Base-by-base conservation (phyloP, 768 basidiomycete species). In the Tremella yokohamensis region DNA sequence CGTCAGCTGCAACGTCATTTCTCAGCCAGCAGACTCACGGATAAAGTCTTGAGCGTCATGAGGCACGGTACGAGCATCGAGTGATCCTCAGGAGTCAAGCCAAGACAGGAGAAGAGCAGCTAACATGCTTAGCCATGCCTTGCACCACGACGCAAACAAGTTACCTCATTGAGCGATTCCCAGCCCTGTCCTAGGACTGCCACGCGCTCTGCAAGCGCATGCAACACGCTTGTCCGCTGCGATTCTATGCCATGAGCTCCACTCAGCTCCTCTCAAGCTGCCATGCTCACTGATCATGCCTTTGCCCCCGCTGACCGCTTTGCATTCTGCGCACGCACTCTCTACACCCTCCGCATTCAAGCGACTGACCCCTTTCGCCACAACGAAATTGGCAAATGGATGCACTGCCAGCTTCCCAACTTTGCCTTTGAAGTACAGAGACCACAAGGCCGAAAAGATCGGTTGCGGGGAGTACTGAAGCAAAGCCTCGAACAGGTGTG, bases 351-450 rank as follows among this genome's bases (percentile, higher is more conserved):
- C 76, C 16, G 76, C 79, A n/a, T 82, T 79, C 12, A 85, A 73
- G 47, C 89, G 80, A 50, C 84, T 83, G 24, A 93, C 63, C 0
- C 86, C 88, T 73, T 85, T 87, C 0, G 92, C 87, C 3, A 92
- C 80, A 19, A 97, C 92, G 67, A 91, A 99, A 71, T 98, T 99
- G 12, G 89, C 91, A 1, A 93, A 88, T 2, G 93, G 90, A 75
- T 99, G 94, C 18, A 82, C 79, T 16, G 87, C 85, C 25, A 96
- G 79, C 56, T 86, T 83, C 2, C 81, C 76, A 38, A 96, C 79
- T 61, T 85, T 77, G n/a, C 84, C 84, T 44, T 78, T 75, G 72
- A 98, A 87, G 77, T 96, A 93, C 0, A 82, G 81, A 2, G 77
- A 68, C 94, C 94, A 98, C 4, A 96, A 69, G 0, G 80, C 67